Conservation (phyloP, 257 asterid genomes). For the Petrea volubilis region DNA sequence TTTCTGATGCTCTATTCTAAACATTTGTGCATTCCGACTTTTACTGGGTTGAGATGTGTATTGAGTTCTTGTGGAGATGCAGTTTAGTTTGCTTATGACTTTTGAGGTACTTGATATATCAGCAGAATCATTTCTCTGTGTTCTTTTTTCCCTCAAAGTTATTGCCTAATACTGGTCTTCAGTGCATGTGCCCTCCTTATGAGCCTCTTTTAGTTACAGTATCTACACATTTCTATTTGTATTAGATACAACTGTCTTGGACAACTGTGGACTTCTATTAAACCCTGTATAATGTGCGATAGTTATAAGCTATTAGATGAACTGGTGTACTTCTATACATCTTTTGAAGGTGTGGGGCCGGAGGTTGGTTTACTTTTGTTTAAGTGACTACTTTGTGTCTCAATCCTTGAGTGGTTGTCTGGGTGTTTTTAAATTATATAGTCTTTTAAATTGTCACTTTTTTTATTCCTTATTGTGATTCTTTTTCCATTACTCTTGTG, state of each 20-base stretch:
- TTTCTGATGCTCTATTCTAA: neutral
- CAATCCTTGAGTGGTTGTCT: neutral
- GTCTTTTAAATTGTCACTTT: neutral
- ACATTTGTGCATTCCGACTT: neutral
- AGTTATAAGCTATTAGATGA: slow-evolving; percentile 10
- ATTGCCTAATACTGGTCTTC: neutral
- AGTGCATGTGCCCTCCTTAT: neutral
- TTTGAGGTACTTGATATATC: slow-evolving; percentile 25
- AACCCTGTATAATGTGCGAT: neutral
- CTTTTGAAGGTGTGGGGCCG: neutral
- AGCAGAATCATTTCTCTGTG: neutral
- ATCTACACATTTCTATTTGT: neutral
- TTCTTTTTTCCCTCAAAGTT: neutral
- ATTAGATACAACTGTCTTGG: neutral
- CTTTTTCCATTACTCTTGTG: no score
- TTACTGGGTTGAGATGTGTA: slow-evolving; percentile 16
- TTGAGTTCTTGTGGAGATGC: neutral
- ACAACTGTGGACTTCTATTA: neutral
- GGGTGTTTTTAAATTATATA: neutral
- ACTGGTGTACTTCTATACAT: neutral
- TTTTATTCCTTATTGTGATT: neutral
- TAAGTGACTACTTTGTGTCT: neutral
- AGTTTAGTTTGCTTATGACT: slow-evolving; percentile 3
- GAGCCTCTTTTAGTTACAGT: slow-evolving; percentile 8
- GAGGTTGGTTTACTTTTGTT: neutral